Conservation (phyloP, 305 asterid species). For the Andrographis paniculata region DNA sequence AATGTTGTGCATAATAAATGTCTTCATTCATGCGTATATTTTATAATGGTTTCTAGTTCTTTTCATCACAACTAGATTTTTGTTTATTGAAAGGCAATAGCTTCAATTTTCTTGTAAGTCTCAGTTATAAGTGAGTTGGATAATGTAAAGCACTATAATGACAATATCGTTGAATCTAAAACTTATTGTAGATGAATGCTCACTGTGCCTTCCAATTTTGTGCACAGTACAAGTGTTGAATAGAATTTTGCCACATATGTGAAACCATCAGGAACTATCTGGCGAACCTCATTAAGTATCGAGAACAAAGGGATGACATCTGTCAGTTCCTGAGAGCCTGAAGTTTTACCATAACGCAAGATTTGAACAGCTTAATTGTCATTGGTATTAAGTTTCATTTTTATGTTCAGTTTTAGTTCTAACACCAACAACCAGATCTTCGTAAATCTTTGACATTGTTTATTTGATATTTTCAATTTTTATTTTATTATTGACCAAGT, state of each 20-base stretch:
- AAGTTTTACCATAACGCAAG: conserved; percentile 91
- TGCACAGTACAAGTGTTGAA: conserved; percentile 92
- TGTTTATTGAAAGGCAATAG: too few relatives aligned
- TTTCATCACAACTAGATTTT: too few relatives aligned
- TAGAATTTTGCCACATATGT: conserved; percentile 86
- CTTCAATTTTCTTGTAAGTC: too few relatives aligned
- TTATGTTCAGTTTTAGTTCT: not conserved
- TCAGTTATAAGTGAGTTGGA: too few relatives aligned
- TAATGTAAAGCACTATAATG: too few relatives aligned
- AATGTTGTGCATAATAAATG: too few relatives aligned
- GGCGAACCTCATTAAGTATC: conserved; percentile 83
- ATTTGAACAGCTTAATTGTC: conserved; percentile 84
- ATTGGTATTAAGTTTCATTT: not conserved
- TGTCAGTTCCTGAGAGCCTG: conserved; percentile 83
- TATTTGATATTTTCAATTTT: too few relatives aligned
- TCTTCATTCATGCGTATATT: too few relatives aligned
- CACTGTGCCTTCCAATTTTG: conserved; percentile 97
- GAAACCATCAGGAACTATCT: conserved; percentile 90
- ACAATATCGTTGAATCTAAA: too few relatives aligned
- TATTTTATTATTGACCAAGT: too few relatives aligned
- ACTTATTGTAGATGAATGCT: conserved; percentile 64
- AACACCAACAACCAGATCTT: not conserved
- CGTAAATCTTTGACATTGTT: not conserved
- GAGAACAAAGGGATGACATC: conserved; percentile 93
- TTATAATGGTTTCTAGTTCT: too few relatives aligned